Percentiles rank a stretch among this genome's conserved stretches.
phyloP scores from a whole-genome alignment of 805 yeast genomes.

The Kluyveromyces wickerhamii region DNA sequence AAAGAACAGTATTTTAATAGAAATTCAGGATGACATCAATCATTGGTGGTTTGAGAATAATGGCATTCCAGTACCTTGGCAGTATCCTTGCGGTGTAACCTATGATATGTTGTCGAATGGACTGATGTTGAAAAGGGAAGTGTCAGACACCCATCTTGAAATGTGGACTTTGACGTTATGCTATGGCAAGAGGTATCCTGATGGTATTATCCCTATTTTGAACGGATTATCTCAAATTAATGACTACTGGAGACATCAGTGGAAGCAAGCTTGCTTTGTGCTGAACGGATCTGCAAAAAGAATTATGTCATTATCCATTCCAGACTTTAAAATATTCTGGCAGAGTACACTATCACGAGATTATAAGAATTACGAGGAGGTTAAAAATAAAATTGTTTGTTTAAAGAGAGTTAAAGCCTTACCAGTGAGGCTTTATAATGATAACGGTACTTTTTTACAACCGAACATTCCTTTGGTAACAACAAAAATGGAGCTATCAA shows the following conservation, averaged over 20 bases:
- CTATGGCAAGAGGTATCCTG: conserved; percentile 35
- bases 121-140: no score
- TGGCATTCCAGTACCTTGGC: conserved; percentile 63
- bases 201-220: conserved; percentile 35
- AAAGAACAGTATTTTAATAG: conserved; percentile 16
- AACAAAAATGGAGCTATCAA: conserved; percentile 9
- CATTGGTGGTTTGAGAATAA: conserved; percentile 64
- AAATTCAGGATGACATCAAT: conserved; percentile 11
- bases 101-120: conserved; percentile 39
- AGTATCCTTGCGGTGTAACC: conserved; percentile 63
- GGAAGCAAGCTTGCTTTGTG: conserved; percentile 76
- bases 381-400: conserved; percentile 17
- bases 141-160: conserved; percentile 15
- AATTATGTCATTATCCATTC: conserved; percentile 68
- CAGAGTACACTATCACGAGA: conserved; percentile 33
- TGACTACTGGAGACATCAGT: conserved; percentile 62
- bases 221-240: conserved; percentile 28
- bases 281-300: conserved; percentile 70
- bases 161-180: conserved; percentile 44
- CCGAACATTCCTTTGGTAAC: conserved; percentile 18
- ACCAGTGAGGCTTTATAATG: conserved; percentile 14
- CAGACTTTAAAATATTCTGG: conserved; percentile 54
- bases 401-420: conserved; percentile 1
- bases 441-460: conserved; percentile 12
- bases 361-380: conserved; percentile 15